These are phyloP conservation scores for Bombardia bombarda DNA, from an alignment of 495 filamentous ascomycete genomes.

Conservation along the genomic window DNA sequence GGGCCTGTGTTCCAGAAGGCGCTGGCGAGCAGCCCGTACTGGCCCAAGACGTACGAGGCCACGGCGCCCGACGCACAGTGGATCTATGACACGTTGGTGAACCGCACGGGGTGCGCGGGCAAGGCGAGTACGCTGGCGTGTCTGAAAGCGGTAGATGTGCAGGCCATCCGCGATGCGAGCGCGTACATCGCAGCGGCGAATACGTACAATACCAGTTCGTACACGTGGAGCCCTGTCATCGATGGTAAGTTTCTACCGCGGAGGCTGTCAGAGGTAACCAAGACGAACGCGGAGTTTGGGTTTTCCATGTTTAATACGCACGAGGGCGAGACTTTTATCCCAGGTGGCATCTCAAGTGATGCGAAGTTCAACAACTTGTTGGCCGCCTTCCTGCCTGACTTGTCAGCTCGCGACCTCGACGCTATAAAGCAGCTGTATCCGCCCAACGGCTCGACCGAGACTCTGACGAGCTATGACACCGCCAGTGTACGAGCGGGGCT, in stretches of 20 bases:
- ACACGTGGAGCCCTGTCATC: constrained; percentile 54
- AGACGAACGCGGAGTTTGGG: constrained; percentile 38
- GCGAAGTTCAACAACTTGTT: constrained; percentile 44
- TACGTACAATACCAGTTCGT: constrained; percentile 44
- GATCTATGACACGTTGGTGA: constrained; percentile 37
- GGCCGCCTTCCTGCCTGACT: constrained; percentile 40
- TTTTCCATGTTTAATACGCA: constrained; percentile 52
- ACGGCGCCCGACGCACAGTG: constrained; percentile 40
- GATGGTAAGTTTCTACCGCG: constrained; percentile 42
- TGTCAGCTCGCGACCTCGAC: constrained; percentile 31
- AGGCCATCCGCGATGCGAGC: constrained; percentile 40
- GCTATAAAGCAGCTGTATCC: constrained; percentile 40
- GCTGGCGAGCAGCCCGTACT: constrained; percentile 53
- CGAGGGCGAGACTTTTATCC: constrained; percentile 53
- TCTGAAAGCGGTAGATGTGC: constrained; percentile 42
- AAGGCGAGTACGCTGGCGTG: constrained; percentile 30
- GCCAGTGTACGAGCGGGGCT: constrained; percentile 43
- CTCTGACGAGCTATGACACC: constrained; percentile 35
- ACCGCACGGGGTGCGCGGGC: constrained; percentile 37
- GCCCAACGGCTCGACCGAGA: constrained; percentile 31
- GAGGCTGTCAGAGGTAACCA: constrained; percentile 32
- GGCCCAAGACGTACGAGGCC: constrained; percentile 50
- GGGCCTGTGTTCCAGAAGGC: constrained; percentile 43
- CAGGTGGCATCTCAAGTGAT: constrained; percentile 30
- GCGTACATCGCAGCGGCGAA: constrained; percentile 35